These are phyloP conservation scores for Plasmopara muralis DNA, from an alignment of 352 stramenopile species.

Conservation along the genomic window DNA sequence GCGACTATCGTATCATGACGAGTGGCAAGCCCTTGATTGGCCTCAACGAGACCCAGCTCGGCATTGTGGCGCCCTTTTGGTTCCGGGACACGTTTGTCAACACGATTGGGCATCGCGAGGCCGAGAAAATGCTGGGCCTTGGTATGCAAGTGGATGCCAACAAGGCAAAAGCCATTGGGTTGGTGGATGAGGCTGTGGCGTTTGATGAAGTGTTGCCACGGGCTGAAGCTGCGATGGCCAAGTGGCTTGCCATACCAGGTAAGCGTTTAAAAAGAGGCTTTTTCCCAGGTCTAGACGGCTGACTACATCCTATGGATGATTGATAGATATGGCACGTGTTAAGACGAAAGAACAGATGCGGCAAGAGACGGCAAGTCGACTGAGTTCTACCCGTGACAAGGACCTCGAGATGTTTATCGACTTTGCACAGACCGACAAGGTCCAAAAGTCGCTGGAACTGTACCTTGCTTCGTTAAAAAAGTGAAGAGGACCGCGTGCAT, in stretches of 20 bases:
- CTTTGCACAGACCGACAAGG: constrained; percentile 75
- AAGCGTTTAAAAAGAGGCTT: not conserved
- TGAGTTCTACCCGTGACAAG: constrained; percentile 40
- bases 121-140: constrained; percentile 81
- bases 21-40: constrained; percentile 84
- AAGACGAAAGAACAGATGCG: constrained; percentile 77
- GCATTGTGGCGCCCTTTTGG: constrained; percentile 84
- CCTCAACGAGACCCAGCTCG: constrained; percentile 92
- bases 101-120: constrained; percentile 75
- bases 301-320: not conserved
- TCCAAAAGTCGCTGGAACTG: constrained; percentile 70
- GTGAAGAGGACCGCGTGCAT: constrained; percentile 6
- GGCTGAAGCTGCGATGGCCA: constrained; percentile 50
- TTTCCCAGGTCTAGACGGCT: not conserved
- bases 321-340: constrained; percentile 52
- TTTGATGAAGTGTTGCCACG: constrained; percentile 73
- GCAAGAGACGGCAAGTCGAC: constrained; percentile 55
- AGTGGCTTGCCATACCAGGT: constrained; percentile 82
- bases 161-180: constrained; percentile 65
- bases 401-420: constrained; percentile 67
- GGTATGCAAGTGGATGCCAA: constrained; percentile 71
- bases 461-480: constrained; percentile 83
- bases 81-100: constrained; percentile 80
- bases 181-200: constrained; percentile 70
- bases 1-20: constrained; percentile 93